A percentile compares a stretch with the other conserved stretches of the same genome.
Conservation (phyloP, 2,329 filamentous ascomycete species). For the Trichophaea hybrida region DNA sequence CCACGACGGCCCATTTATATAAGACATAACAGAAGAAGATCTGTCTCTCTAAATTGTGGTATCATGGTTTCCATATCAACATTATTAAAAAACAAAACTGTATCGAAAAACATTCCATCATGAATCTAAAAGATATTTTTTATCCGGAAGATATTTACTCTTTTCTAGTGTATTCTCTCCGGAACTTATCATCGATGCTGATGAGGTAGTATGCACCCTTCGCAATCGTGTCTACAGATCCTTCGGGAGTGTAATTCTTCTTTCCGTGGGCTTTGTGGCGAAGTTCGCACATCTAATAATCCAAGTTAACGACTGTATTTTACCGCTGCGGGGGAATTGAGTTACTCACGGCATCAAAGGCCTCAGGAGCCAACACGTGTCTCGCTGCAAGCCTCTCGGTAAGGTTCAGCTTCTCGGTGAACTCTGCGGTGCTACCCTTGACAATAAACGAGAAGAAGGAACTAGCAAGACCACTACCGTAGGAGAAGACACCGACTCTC, state of each 20-base stretch:
- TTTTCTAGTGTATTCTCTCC: conserved; percentile 63
- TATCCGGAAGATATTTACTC: conserved; percentile 36
- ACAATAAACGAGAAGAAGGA: conserved; percentile 62
- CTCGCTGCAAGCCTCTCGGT: conserved; percentile 52
- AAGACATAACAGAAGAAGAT: not conserved
- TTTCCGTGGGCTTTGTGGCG: conserved; percentile 72
- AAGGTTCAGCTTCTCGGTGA: conserved; percentile 55
- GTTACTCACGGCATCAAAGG: conserved; percentile 55
- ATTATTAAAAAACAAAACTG: not conserved
- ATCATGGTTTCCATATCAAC: conserved; percentile 8
- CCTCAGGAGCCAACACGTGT: conserved; percentile 51
- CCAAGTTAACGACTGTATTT: conserved; percentile 23
- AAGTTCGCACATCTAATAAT: conserved; percentile 54
- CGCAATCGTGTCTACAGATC: conserved; percentile 50
- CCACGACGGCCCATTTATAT: not conserved
- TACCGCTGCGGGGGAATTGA: conserved; percentile 4
- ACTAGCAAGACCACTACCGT: conserved; percentile 59
- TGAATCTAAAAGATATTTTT: not conserved
- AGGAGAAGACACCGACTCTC: conserved; percentile 63
- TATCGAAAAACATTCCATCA: not conserved
- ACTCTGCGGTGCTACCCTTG: conserved; percentile 52
- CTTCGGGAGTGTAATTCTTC: conserved; percentile 60
- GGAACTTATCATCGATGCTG: conserved; percentile 74
- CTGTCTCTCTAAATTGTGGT: not conserved
- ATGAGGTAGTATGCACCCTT: conserved; percentile 64